Conservation (phyloP, 148 eudicot genomes). For the Cornus kousa region DNA sequence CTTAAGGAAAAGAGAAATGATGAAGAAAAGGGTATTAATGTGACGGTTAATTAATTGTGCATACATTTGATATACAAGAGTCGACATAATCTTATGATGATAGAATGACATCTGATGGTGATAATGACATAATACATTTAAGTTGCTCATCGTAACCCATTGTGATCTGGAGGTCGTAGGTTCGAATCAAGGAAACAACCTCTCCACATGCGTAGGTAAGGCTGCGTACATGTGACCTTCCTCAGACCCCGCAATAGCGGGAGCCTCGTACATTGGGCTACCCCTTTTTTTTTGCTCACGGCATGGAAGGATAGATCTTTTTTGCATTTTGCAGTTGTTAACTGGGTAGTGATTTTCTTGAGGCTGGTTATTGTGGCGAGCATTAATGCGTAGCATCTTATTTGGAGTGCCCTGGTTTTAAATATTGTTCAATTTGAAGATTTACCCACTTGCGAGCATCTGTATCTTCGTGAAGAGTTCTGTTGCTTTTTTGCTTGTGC, state of each 20-base stretch:
- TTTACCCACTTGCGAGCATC: background rate
- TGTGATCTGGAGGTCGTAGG: too few species aligned
- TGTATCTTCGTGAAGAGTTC: background rate
- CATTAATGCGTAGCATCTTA: background rate
- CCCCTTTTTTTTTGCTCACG: background rate
- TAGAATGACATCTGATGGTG: background rate
- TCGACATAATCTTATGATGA: background rate
- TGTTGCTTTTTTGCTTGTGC: slow-evolving; percentile 13
- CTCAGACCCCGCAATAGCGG: too few species aligned
- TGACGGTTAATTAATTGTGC: background rate
- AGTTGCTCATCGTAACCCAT: background rate
- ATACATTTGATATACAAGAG: background rate
- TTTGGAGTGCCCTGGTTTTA: background rate
- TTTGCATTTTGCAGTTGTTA: background rate
- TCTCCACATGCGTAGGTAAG: too few species aligned
- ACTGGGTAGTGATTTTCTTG: slow-evolving; percentile 2
- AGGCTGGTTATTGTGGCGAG: background rate
- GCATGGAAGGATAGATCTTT: background rate
- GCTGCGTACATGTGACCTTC: too few species aligned
- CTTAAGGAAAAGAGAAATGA: slow-evolving; percentile 7
- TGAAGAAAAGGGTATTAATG: background rate
- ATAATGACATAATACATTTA: background rate
- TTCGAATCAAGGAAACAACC: too few species aligned
- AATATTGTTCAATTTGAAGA: slow-evolving; percentile 6
- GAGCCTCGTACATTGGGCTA: too few species aligned